A percentile compares a stretch with the other conserved stretches of the same genome.
phyloP scores from a whole-genome alignment of 1,139 yeast genomes.

The Lipomyces yarrowii region DNA sequence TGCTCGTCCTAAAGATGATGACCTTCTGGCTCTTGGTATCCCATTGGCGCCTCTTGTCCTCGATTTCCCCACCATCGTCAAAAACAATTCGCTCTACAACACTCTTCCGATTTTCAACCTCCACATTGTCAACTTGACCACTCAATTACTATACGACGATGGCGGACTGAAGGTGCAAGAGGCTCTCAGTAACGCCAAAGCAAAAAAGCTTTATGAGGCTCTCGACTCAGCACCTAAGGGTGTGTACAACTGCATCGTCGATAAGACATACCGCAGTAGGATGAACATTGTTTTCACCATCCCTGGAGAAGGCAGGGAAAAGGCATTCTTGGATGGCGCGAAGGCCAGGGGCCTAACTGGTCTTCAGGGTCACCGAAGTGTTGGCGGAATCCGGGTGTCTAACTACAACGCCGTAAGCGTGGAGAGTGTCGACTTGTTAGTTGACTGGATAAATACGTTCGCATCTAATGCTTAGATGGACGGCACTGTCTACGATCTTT shows the following conservation, averaged over 20 bases:
- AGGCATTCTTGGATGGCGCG: slow-evolving; percentile 65
- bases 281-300: slow-evolving; percentile 94
- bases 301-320: slow-evolving; percentile 61
- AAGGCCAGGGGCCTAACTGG: slow-evolving; percentile 64
- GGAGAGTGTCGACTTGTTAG: slow-evolving; percentile 63
- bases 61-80: slow-evolving; percentile 82
- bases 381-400: slow-evolving; percentile 95
- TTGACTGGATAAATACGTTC: slow-evolving; percentile 62
- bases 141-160: slow-evolving; percentile 58
- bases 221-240: slow-evolving; percentile 62
- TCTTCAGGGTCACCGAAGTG: slow-evolving; percentile 93
- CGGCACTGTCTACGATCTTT: neutral
- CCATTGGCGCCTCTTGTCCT: slow-evolving; percentile 88
- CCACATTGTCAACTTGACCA: slow-evolving; percentile 79
- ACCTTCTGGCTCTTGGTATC: slow-evolving; percentile 58
- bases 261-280: slow-evolving; percentile 63
- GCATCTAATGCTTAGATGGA: slow-evolving; percentile 43
- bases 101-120: slow-evolving; percentile 93
- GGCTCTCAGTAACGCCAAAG: slow-evolving; percentile 60
- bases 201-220: slow-evolving; percentile 60
- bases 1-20: slow-evolving; percentile 65
- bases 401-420: slow-evolving; percentile 82
- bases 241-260: slow-evolving; percentile 69
- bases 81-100: slow-evolving; percentile 90
- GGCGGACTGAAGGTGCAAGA: slow-evolving; percentile 68